A percentile compares a stretch with the other conserved stretches of the same genome.
phyloP scores from a whole-genome alignment of 192 early-diverging fungal species.

The Dissophora ornata region DNA sequence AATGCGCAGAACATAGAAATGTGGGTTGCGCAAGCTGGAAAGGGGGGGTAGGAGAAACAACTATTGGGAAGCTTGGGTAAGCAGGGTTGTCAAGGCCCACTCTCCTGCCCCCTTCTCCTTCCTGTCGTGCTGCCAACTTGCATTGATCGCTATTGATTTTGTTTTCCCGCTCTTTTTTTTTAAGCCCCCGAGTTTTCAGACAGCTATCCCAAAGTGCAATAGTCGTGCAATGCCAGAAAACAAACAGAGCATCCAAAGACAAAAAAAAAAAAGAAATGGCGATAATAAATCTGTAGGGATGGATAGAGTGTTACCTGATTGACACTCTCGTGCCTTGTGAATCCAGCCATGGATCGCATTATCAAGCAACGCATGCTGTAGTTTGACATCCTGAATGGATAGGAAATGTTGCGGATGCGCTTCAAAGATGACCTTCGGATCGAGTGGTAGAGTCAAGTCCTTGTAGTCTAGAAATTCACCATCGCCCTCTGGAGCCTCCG shows the following conservation, averaged over 20 bases:
- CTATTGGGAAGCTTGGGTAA: background rate
- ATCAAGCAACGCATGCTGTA: conserved; percentile 46
- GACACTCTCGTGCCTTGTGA: conserved; percentile 23
- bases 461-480: conserved; percentile 39
- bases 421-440: conserved; percentile 45
- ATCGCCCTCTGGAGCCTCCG: background rate
- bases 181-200: no score
- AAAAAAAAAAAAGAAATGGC: background rate
- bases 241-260: background rate
- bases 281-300: no score
- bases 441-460: conserved; percentile 44
- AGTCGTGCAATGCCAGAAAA: no score
- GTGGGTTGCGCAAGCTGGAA: background rate
- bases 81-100: no score
- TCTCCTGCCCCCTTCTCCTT: background rate
- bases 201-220: no score
- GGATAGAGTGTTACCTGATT: conserved; percentile 24
- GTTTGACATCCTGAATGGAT: conserved; percentile 44
- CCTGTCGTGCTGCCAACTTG: no score
- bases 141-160: background rate
- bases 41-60: background rate
- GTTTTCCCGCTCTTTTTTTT: conserved; percentile 30
- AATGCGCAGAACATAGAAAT: no score
- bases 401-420: conserved; percentile 39
- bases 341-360: conserved; percentile 40